A percentile compares a stretch with the other conserved stretches of the same genome.
These are phyloP conservation scores for Xerocomus nothofagi DNA, from an alignment of 1,284 basidiomycete species.

Conservation along the genomic window DNA sequence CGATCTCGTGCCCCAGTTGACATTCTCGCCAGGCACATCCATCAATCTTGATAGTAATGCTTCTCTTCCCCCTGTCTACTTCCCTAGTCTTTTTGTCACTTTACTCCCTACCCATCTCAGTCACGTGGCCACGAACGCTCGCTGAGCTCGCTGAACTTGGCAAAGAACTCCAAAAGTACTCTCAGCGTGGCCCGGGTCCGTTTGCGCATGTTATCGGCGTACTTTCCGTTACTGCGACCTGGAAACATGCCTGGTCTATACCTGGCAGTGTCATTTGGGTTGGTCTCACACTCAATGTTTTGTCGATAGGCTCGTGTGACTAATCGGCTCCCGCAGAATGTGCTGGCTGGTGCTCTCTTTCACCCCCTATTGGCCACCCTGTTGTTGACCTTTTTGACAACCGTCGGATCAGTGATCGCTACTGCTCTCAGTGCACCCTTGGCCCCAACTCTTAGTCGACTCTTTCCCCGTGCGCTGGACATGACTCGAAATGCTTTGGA, in stretches of 20 bases:
- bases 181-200: constrained; percentile 62
- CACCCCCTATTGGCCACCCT: constrained; percentile 77
- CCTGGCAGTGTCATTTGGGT: constrained; percentile 90
- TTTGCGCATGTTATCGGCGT: constrained; percentile 77
- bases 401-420: constrained; percentile 79
- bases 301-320: constrained; percentile 22
- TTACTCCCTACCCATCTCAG: constrained; percentile 66
- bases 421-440: constrained; percentile 80
- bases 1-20: constrained; percentile 21
- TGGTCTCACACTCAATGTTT: constrained; percentile 31
- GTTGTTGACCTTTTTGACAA: constrained; percentile 79
- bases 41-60: constrained; percentile 65
- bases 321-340: constrained; percentile 58
- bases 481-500: constrained; percentile 72
- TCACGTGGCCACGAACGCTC: constrained; percentile 72
- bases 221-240: constrained; percentile 80
- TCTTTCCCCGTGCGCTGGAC: constrained; percentile 84
- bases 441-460: constrained; percentile 74
- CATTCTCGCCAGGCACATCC: constrained; percentile 49
- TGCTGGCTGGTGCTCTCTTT: constrained; percentile 84
- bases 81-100: constrained; percentile 50
- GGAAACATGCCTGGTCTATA: constrained; percentile 95
- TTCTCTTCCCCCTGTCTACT: constrained; percentile 67
- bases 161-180: constrained; percentile 72
- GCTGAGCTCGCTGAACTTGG: constrained; percentile 73